Evolutionary conservation across 768 basidiomycete species (phyloP).

Genomic region (Russula brevipes): DNA sequence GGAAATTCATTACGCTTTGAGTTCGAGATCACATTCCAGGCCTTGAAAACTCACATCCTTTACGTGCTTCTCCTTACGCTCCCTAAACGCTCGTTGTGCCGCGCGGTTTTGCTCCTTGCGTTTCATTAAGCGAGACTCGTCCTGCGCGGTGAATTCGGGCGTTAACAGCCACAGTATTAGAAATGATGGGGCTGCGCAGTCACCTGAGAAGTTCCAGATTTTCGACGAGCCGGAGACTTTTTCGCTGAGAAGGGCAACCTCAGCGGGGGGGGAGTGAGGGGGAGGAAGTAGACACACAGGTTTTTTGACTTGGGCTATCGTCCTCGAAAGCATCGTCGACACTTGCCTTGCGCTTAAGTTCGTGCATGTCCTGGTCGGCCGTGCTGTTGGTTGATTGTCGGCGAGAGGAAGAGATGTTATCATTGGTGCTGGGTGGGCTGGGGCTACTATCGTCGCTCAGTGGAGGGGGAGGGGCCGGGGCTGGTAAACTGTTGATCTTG

Average conservation of each 20-base stretch:
- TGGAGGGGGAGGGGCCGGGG: slow-evolving; percentile 52
- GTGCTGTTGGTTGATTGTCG: slow-evolving; percentile 31
- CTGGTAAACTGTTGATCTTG: slow-evolving; percentile 46
- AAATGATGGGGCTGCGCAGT: slow-evolving; percentile 2
- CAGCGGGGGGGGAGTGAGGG: neutral
- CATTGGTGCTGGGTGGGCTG: slow-evolving; percentile 55
- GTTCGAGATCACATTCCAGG: neutral
- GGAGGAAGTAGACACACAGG: slow-evolving; percentile 45
- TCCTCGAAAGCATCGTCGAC: slow-evolving; percentile 49
- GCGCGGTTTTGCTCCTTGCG: slow-evolving; percentile 97
- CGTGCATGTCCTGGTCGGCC: slow-evolving; percentile 43
- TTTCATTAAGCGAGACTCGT: slow-evolving; percentile 72
- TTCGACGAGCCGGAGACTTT: slow-evolving; percentile 33
- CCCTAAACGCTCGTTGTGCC: slow-evolving; percentile 94
- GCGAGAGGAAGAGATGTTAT: slow-evolving; percentile 32
- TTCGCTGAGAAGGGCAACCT: slow-evolving; percentile 24
- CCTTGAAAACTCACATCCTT: slow-evolving; percentile 67
- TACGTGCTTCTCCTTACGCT: slow-evolving; percentile 95
- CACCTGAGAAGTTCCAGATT: slow-evolving; percentile 39
- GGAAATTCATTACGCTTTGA: slow-evolving; percentile 5
- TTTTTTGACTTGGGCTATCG: slow-evolving; percentile 63
- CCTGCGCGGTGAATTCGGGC: slow-evolving; percentile 35
- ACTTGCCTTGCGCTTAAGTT: slow-evolving; percentile 75
- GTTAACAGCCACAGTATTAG: neutral
- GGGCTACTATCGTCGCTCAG: slow-evolving; percentile 73